Base-by-base conservation (phyloP, 371 early-diverging fungal genomes). In the Actinomortierella ambigua region DNA sequence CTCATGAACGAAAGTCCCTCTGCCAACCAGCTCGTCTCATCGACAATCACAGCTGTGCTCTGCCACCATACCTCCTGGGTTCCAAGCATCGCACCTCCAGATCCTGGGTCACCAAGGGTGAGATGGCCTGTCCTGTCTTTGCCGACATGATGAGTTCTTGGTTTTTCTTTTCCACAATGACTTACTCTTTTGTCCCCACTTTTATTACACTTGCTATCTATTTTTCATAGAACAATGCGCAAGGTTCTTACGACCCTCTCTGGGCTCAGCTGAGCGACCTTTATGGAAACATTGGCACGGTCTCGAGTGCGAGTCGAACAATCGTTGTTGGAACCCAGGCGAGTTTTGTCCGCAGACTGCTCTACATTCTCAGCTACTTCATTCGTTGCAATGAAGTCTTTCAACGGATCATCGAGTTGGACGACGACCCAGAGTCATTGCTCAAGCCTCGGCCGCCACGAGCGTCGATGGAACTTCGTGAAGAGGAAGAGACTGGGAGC, bases 191-290 rank as follows among this genome's bases (percentile, higher is more conserved):
- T 22, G 26, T 46, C 50, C 26, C 17, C 20, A 22, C 22, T 9
- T 20, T 6, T 2, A 18, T n/a, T 50, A 26, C 17, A n/a, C 23
- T 51, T 47, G 4, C 24, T 34, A 6, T 44, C 26, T 46, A 1
- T 43, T 40, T 42, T 34, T 3, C 22, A 43, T 39, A 77, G 75
- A 68, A 49, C 14, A 60, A 53, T 58, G 77, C 79, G 18, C 80
- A 84, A 53, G 84, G 86, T 34, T 82, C 81, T 8, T 88, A 88
- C 55, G 85, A 88, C 65, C 88, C 88, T 11, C 58, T 88, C 14
- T 88, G 88, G 88, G 88, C 88, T 20, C 88, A 88, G 65, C 59
- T 86, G 29, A 86, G 88, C 57, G 88, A 88, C 60, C 63, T 88
- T 7, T 86, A 86, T 63, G 88, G 88, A 9, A 83, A 80, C 62